Evolutionary conservation across 75 land plant genomes (phyloP).

Genomic region (Cunninghamia lanceolata): DNA sequence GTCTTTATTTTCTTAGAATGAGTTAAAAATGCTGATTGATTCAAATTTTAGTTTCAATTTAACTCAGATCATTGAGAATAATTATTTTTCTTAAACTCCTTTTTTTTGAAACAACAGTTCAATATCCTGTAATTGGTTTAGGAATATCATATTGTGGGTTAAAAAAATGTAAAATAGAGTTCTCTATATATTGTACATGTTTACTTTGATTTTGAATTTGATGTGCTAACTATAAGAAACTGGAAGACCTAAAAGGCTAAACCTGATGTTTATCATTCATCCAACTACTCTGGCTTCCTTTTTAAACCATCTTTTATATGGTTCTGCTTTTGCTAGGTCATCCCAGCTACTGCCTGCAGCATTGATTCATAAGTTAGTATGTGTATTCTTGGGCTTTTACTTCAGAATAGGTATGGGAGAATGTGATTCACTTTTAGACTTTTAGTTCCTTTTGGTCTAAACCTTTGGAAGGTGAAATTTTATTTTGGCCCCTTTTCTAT

Average conservation of each 20-base stretch:
- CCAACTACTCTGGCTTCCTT: neutral
- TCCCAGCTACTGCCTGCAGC: too few relatives aligned
- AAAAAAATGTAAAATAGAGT: neutral
- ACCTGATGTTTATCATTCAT: neutral
- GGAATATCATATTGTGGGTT: neutral
- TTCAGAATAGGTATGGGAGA: neutral
- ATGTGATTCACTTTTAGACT: neutral
- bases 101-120: neutral
- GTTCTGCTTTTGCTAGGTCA: neutral
- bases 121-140: neutral
- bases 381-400: neutral
- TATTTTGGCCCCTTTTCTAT: neutral
- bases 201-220: neutral
- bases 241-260: neutral
- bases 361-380: neutral
- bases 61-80: neutral
- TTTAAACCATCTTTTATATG: neutral
- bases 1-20: conserved; percentile 11
- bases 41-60: neutral
- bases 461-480: neutral
- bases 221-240: neutral
- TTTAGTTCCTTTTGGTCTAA: neutral
- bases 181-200: neutral
- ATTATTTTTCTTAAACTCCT: neutral
- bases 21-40: neutral